phyloP scores from a whole-genome alignment of 2,329 filamentous ascomycete species.

The Diatrype stigma region DNA sequence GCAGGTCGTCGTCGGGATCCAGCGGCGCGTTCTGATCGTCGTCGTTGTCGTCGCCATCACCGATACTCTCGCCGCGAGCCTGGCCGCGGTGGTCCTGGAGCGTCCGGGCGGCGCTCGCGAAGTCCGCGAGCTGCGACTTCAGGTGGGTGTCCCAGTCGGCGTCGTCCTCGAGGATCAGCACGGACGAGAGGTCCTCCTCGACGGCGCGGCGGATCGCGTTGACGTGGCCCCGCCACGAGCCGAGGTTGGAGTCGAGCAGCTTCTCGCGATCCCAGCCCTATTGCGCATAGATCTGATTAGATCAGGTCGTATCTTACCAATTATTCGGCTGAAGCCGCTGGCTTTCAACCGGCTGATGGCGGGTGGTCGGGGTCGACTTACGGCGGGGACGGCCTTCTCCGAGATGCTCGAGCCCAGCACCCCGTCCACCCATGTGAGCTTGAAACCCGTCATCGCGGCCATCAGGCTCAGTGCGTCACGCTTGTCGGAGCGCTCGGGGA shows the following conservation, averaged over 20 bases:
- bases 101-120: constrained; percentile 13
- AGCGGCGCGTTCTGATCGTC: too few relatives aligned
- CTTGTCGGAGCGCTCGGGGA: constrained; percentile 41
- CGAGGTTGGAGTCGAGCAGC: constrained; percentile 25
- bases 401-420: constrained; percentile 30
- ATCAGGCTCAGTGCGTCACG: constrained; percentile 38
- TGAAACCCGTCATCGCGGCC: constrained; percentile 33
- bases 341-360: too few relatives aligned
- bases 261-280: constrained; percentile 10
- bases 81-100: constrained; percentile 1
- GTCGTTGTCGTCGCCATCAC: too few relatives aligned
- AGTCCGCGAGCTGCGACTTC: constrained; percentile 21
- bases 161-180: constrained; percentile 38
- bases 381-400: constrained; percentile 34
- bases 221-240: constrained; percentile 32
- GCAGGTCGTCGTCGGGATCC: too few relatives aligned
- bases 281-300: background rate
- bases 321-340: too few relatives aligned
- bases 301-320: too few relatives aligned
- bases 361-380: background rate
- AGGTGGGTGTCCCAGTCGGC: constrained; percentile 37
- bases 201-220: constrained; percentile 30
- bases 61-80: too few relatives aligned
- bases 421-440: constrained; percentile 36
- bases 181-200: constrained; percentile 25